A percentile compares a stretch with the other conserved stretches of the same genome.
Conservation (phyloP, 108 stramenopile species). For the Skeletonema potamos region DNA sequence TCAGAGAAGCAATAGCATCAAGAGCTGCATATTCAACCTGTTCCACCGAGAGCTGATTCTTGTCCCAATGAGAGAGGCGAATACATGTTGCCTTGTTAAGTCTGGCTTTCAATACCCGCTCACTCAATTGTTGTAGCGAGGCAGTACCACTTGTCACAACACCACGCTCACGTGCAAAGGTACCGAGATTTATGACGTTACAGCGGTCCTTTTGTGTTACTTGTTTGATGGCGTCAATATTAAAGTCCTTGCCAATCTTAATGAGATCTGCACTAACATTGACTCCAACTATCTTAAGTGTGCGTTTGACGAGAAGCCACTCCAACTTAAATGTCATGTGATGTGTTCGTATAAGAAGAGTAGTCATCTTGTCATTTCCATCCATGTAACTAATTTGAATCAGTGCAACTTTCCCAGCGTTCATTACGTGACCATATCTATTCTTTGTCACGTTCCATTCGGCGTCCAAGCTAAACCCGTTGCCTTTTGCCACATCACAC, state of each 20-base stretch:
- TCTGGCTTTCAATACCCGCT: conserved; percentile 3
- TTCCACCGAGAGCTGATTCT: conserved; percentile 25
- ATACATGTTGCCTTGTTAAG: conserved; percentile 16
- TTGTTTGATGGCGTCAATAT: not conserved
- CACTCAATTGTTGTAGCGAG: conserved; percentile 1
- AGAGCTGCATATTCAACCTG: conserved; percentile 40
- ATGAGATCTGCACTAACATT: conserved; percentile 32
- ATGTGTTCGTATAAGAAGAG: not conserved
- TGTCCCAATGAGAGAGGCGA: conserved; percentile 43
- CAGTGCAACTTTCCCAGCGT: not conserved
- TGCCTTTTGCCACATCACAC: not conserved
- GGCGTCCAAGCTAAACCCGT: conserved; percentile 14
- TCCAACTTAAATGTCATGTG: not conserved
- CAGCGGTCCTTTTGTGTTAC: conserved; percentile 1
- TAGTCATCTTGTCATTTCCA: not conserved
- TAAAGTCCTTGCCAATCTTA: conserved; percentile 35
- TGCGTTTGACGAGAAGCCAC: not conserved
- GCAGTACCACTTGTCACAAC: conserved; percentile 27
- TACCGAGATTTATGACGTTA: conserved; percentile 28
- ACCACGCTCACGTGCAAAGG: conserved; percentile 21
- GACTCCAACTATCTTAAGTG: conserved; percentile 14
- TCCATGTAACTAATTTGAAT: conserved; percentile 23
- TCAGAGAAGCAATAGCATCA: conserved; percentile 47
- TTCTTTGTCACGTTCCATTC: conserved; percentile 18
- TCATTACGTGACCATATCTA: not conserved